phyloP scores from a whole-genome alignment of 148 eudicot genomes.

The Simmondsia chinensis region DNA sequence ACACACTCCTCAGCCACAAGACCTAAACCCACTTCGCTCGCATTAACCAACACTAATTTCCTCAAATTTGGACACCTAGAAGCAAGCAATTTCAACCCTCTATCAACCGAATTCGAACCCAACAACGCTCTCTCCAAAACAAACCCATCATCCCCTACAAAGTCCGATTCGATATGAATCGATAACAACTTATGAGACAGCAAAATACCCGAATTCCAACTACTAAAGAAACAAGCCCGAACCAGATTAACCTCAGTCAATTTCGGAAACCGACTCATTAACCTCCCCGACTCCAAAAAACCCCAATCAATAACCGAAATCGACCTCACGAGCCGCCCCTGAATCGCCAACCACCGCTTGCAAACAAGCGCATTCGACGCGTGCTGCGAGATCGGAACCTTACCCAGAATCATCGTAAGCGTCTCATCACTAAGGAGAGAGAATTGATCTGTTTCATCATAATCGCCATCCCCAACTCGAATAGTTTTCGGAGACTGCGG shows the following conservation, averaged over 20 bases:
- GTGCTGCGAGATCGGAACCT: constrained; percentile 37
- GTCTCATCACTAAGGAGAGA: constrained; percentile 46
- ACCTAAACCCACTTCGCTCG: constrained; percentile 42
- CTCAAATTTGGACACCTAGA: constrained; percentile 66
- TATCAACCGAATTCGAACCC: constrained; percentile 26
- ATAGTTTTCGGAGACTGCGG: constrained; percentile 23
- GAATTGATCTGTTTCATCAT: constrained; percentile 22
- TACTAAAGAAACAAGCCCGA: constrained; percentile 35
- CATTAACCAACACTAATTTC: constrained; percentile 43
- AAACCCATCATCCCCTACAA: constrained; percentile 23
- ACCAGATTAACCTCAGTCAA: constrained; percentile 42
- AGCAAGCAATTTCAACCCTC: constrained; percentile 31
- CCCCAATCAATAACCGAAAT: constrained; percentile 61
- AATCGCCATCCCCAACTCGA: background rate
- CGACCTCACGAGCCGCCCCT: constrained; percentile 37
- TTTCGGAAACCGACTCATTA: constrained; percentile 50
- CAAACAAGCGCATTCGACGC: constrained; percentile 45
- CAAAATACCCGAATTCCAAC: constrained; percentile 47
- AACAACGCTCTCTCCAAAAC: constrained; percentile 31
- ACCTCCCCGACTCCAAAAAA: constrained; percentile 64
- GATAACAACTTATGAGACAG: constrained; percentile 39
- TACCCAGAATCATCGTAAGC: constrained; percentile 35
- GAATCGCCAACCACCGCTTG: constrained; percentile 52
- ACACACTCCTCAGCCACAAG: constrained; percentile 48
- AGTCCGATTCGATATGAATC: constrained; percentile 31